Evolutionary conservation across 495 filamentous ascomycete species (phyloP).

Genomic region (Pseudevernia furfuracea): DNA sequence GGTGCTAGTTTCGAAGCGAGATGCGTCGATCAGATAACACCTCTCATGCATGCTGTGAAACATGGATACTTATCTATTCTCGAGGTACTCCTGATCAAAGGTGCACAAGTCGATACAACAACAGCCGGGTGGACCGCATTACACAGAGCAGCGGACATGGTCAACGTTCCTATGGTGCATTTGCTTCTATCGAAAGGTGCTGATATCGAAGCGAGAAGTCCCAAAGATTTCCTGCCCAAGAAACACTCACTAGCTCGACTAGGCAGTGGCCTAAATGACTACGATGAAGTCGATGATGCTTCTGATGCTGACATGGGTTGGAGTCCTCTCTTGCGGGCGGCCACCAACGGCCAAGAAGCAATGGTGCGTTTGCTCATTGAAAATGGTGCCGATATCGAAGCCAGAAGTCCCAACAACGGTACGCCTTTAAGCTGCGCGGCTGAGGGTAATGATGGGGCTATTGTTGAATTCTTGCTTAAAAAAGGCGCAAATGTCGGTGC

Average conservation of each 20-base stretch:
- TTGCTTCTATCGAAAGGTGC: conserved; percentile 19
- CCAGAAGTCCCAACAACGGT: conserved; percentile 16
- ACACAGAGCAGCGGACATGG: conserved; percentile 22
- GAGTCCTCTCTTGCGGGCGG: conserved; percentile 25
- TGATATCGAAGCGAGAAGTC: conserved; percentile 20
- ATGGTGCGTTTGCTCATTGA: conserved; percentile 22
- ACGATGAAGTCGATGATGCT: conserved; percentile 14
- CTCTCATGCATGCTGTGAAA: conserved; percentile 25
- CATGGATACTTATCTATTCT: conserved; percentile 21
- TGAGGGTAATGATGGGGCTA: conserved; percentile 12
- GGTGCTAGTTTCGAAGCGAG: conserved; percentile 22
- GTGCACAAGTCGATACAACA: conserved; percentile 23
- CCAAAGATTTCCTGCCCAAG: conserved; percentile 17
- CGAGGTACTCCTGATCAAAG: conserved; percentile 18
- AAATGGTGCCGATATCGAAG: conserved; percentile 22
- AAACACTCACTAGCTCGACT: conserved; percentile 5
- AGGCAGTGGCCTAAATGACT: conserved; percentile 6
- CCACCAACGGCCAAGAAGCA: conserved; percentile 18
- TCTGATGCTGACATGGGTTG: conserved; percentile 11
- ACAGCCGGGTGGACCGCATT: conserved; percentile 23
- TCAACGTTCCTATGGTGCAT: conserved; percentile 17
- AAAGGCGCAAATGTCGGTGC: conserved; percentile 20
- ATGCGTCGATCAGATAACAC: conserved; percentile 18
- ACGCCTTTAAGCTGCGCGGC: conserved; percentile 22
- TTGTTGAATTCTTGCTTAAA: conserved; percentile 21